Conservation (phyloP, 1,139 yeast species). For the Magnusiomyces magnusii region DNA sequence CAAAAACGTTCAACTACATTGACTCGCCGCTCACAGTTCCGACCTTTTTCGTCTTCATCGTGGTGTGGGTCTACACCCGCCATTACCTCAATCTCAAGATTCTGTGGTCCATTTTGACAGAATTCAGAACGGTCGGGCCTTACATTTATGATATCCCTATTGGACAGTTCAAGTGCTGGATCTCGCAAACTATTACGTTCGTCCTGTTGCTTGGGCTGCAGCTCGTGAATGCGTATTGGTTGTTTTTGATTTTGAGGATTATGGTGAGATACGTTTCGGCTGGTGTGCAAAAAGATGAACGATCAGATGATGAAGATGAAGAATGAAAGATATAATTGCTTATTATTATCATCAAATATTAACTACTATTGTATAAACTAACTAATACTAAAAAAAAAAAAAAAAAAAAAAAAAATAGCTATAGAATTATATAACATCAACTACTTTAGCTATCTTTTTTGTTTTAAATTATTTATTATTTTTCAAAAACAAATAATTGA, state of each 20-base stretch:
- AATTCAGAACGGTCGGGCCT: conserved; percentile 77
- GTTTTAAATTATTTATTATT: too few species aligned
- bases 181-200: conserved; percentile 86
- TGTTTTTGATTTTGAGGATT: conserved; percentile 71
- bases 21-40: conserved; percentile 59
- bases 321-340: too few species aligned
- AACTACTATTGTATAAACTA: not conserved
- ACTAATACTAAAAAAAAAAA: not conserved
- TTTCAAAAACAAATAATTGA: too few species aligned
- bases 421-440: too few species aligned
- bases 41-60: conserved; percentile 59
- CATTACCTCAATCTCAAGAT: conserved; percentile 76
- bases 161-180: conserved; percentile 93
- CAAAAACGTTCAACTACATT: conserved; percentile 79
- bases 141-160: conserved; percentile 79
- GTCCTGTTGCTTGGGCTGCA: conserved; percentile 70
- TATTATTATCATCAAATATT: too few species aligned
- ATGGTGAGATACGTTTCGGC: conserved; percentile 53
- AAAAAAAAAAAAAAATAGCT: not conserved
- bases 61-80: conserved; percentile 79
- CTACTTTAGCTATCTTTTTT: too few species aligned
- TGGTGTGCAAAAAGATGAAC: conserved; percentile 65
- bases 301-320: conserved; percentile 71
- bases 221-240: conserved; percentile 81
- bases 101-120: conserved; percentile 82